A percentile compares a stretch with the other conserved stretches of the same genome.
phyloP scores from a whole-genome alignment of 1,284 basidiomycete species.

The Cryptococcus sp. region DNA sequence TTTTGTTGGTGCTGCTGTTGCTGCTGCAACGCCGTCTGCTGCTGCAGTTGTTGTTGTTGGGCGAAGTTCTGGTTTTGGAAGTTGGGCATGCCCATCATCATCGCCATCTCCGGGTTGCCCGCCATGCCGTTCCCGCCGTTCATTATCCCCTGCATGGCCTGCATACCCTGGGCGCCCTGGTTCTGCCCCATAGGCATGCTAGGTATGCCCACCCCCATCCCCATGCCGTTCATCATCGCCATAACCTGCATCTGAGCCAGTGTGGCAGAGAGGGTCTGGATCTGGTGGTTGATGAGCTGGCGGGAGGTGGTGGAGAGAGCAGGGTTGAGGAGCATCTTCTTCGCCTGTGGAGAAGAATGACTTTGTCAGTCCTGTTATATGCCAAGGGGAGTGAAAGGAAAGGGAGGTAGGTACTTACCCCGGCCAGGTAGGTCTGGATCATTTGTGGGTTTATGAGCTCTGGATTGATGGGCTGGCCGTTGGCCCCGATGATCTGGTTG shows the following conservation, averaged over 20 bases:
- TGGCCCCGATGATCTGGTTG: conserved; percentile 14
- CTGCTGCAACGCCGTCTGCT: background rate
- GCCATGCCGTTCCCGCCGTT: conserved; percentile 4
- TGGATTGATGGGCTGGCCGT: conserved; percentile 14
- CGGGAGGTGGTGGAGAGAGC: conserved; percentile 7
- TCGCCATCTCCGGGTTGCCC: conserved; percentile 1
- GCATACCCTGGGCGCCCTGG: conserved; percentile 4
- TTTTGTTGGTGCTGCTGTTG: background rate
- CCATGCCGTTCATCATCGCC: conserved; percentile 27
- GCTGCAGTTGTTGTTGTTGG: conserved; percentile 1
- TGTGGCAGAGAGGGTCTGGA: conserved; percentile 38
- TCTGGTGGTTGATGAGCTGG: conserved; percentile 24
- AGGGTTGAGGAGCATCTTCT: conserved; percentile 31
- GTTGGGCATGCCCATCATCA: conserved; percentile 6
- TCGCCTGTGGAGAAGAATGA: conserved; percentile 19
- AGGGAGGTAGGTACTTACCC: conserved; percentile 22
- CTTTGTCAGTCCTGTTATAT: background rate
- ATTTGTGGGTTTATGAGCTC: conserved; percentile 31
- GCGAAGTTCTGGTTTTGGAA: background rate
- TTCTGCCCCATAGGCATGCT: conserved; percentile 15
- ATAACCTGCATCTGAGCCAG: conserved; percentile 45
- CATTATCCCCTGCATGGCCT: conserved; percentile 3
- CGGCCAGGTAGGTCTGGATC: conserved; percentile 29
- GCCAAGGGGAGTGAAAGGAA: background rate
- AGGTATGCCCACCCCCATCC: conserved; percentile 14